Evolutionary conservation across 2,329 filamentous ascomycete genomes (phyloP).

Genomic region (Chaetomiaceae sp.): DNA sequence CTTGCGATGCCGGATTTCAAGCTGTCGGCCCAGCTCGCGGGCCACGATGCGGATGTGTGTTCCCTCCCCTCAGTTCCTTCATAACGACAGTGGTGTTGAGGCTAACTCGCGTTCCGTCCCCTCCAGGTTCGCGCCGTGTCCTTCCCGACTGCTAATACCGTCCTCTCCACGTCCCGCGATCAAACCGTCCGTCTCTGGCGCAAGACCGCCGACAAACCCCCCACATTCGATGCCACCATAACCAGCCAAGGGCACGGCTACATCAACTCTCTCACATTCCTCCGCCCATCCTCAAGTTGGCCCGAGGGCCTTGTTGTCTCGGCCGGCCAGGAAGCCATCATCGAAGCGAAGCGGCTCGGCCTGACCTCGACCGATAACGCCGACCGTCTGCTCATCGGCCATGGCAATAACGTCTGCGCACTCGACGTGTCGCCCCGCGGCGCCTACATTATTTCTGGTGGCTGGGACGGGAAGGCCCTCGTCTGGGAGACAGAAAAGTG

Average conservation of each 20-base stretch:
- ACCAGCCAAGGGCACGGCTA: constrained; percentile 77
- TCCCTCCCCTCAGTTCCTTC: not conserved
- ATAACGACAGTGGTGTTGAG: not conserved
- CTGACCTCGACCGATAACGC: constrained; percentile 68
- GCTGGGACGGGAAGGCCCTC: constrained; percentile 86
- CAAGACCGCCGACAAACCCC: constrained; percentile 52
- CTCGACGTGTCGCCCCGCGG: constrained; percentile 72
- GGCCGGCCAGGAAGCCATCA: constrained; percentile 85
- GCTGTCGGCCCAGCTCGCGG: constrained; percentile 82
- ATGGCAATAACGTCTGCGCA: constrained; percentile 81
- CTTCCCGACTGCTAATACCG: constrained; percentile 66
- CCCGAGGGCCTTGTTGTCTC: constrained; percentile 80
- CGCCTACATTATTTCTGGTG: constrained; percentile 77
- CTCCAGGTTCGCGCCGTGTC: constrained; percentile 76
- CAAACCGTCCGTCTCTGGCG: constrained; percentile 86
- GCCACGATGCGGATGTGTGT: constrained; percentile 87
- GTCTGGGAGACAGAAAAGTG: constrained; percentile 84
- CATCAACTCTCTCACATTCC: constrained; percentile 77
- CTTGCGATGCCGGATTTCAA: constrained; percentile 73
- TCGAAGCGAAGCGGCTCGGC: constrained; percentile 76
- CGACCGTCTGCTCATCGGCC: constrained; percentile 79
- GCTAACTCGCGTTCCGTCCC: constrained; percentile 21
- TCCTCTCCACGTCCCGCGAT: constrained; percentile 87
- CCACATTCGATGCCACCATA: constrained; percentile 71
- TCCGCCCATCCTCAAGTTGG: constrained; percentile 62